These are phyloP conservation scores for Lasiodiplodia theobromae DNA, from an alignment of 2,329 filamentous ascomycete genomes.

Conservation along the genomic window DNA sequence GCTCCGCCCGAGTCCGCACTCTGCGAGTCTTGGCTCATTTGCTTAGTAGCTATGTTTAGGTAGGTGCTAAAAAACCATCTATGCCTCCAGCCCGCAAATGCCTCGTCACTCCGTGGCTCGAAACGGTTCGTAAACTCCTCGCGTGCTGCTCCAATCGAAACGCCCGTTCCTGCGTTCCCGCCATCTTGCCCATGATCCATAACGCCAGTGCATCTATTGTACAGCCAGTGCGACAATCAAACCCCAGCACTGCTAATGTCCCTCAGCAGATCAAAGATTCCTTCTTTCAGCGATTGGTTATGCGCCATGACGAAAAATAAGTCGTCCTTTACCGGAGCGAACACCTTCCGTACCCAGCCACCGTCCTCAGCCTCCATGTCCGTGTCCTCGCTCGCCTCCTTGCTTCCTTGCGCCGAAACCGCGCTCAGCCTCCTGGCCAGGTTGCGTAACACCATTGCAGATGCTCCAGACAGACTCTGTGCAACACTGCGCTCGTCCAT, in stretches of 20 bases:
- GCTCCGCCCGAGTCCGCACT: not conserved
- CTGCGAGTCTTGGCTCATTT: constrained; percentile 5
- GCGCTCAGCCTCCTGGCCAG: constrained; percentile 63
- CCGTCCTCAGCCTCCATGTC: constrained; percentile 55
- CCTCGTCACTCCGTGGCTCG: not conserved
- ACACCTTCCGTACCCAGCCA: constrained; percentile 72
- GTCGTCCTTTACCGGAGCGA: constrained; percentile 69
- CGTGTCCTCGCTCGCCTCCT: constrained; percentile 56
- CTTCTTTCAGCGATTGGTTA: constrained; percentile 58
- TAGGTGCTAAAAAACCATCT: constrained; percentile 8
- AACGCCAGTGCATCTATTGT: constrained; percentile 27
- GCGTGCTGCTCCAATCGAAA: constrained; percentile 12
- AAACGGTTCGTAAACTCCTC: constrained; percentile 1
- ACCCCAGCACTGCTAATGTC: constrained; percentile 31
- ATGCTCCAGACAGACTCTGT: constrained; percentile 79
- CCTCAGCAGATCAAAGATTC: constrained; percentile 46
- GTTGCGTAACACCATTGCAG: constrained; percentile 79
- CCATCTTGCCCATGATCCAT: constrained; percentile 7
- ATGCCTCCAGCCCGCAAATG: not conserved
- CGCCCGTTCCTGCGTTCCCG: constrained; percentile 11
- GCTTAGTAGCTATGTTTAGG: constrained; percentile 18
- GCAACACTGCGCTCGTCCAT: constrained; percentile 64
- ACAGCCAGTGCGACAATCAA: constrained; percentile 12
- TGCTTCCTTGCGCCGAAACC: constrained; percentile 29
- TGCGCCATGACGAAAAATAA: constrained; percentile 75